phyloP scores from a whole-genome alignment of 805 yeast genomes.

The Ogataea ramenticola region DNA sequence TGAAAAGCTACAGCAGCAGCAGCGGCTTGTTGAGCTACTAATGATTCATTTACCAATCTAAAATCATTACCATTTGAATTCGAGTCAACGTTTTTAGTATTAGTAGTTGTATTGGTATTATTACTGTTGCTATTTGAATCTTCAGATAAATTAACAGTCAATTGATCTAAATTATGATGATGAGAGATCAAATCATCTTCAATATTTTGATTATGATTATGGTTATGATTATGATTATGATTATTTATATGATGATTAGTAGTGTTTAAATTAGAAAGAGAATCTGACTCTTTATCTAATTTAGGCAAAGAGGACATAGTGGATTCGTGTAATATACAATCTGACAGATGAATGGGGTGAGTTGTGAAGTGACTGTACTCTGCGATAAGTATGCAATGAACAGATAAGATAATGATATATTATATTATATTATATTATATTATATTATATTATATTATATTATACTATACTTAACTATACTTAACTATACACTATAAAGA shows the following conservation, averaged over 20 bases:
- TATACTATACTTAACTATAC: no score
- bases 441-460: no score
- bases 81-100: no score
- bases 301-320: not conserved
- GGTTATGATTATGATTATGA: not conserved
- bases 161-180: constrained; percentile 2
- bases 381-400: no score
- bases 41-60: constrained; percentile 1
- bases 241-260: not conserved
- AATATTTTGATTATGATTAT: not conserved
- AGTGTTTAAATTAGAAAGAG: not conserved
- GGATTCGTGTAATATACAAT: no score
- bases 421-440: no score
- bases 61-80: not conserved
- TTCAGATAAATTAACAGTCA: not conserved
- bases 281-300: no score
- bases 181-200: constrained; percentile 1
- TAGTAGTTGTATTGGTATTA: not conserved
- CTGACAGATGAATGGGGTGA: no score
- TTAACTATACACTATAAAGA: no score
- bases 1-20: not conserved
- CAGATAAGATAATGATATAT: no score
- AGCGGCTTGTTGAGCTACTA: not conserved
- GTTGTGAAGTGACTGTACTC: no score
- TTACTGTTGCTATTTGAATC: not conserved